Evolutionary conservation across 495 filamentous ascomycete genomes (phyloP).

Genomic region (Achaetomiella virescens): DNA sequence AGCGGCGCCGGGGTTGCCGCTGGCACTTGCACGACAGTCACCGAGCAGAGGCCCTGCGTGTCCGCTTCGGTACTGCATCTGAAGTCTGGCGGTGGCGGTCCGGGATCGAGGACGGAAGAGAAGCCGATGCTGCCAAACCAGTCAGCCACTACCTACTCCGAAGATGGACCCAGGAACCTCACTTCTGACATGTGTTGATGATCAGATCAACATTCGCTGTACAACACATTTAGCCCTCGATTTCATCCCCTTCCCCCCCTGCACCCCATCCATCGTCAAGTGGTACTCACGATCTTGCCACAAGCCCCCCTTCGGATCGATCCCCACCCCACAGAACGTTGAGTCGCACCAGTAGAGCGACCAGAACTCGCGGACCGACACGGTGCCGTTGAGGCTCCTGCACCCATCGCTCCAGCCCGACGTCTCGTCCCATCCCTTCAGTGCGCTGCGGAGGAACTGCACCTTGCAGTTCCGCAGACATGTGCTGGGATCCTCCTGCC

Average conservation of each 20-base stretch:
- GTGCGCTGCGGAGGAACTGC: slow-evolving; percentile 18
- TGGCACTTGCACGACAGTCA: not conserved
- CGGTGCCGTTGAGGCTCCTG: slow-evolving; percentile 13
- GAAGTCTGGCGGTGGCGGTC: slow-evolving; percentile 27
- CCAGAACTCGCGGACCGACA: slow-evolving; percentile 26
- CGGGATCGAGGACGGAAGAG: slow-evolving; percentile 33
- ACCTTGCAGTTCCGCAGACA: slow-evolving; percentile 24
- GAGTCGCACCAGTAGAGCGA: slow-evolving; percentile 43
- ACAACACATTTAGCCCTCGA: slow-evolving; percentile 21
- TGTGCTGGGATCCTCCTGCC: slow-evolving; percentile 5
- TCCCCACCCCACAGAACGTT: slow-evolving; percentile 38
- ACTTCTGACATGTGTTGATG: slow-evolving; percentile 46
- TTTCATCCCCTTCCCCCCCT: not conserved
- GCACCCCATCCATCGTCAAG: too few relatives aligned
- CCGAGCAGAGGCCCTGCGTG: slow-evolving; percentile 8
- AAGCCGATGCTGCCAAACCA: slow-evolving; percentile 29
- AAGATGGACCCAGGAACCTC: slow-evolving; percentile 14
- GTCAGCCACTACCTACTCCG: not conserved
- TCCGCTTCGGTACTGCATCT: slow-evolving; percentile 15
- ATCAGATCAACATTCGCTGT: slow-evolving; percentile 40
- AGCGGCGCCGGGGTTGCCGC: not conserved
- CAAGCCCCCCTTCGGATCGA: slow-evolving; percentile 18
- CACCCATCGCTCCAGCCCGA: slow-evolving; percentile 18
- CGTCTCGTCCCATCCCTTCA: slow-evolving; percentile 13
- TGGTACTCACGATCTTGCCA: slow-evolving; percentile 41